These are phyloP conservation scores for Suhomyces bolitotheri DNA, from an alignment of 1,139 yeast species.

Conservation along the genomic window DNA sequence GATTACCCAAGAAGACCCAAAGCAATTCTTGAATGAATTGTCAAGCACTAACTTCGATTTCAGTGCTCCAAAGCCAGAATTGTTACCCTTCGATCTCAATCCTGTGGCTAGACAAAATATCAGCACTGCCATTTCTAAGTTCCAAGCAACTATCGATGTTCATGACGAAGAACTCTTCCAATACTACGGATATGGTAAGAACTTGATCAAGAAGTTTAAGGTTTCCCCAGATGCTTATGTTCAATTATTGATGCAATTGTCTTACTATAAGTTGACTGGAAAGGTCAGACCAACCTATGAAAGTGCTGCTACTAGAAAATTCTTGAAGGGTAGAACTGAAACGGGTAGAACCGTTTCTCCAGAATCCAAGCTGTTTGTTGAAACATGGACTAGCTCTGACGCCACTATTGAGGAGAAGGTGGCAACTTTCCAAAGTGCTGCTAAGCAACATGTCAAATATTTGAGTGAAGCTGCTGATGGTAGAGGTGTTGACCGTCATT, in stretches of 20 bases:
- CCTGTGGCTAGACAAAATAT: slow-evolving; percentile 56
- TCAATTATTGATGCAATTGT: slow-evolving; percentile 75
- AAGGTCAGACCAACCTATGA: slow-evolving; percentile 89
- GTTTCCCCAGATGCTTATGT: slow-evolving; percentile 77
- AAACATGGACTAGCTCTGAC: slow-evolving; percentile 67
- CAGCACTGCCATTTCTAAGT: slow-evolving; percentile 54
- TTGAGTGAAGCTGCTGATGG: slow-evolving; percentile 82
- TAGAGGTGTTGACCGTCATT: slow-evolving; percentile 89
- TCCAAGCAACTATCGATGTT: slow-evolving; percentile 50
- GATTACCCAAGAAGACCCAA: slow-evolving; percentile 48
- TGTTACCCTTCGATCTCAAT: slow-evolving; percentile 48
- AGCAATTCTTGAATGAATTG: slow-evolving; percentile 29
- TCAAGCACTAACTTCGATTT: slow-evolving; percentile 19
- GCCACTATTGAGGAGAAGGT: slow-evolving; percentile 61
- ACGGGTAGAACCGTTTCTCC: slow-evolving; percentile 86
- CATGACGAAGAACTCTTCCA: slow-evolving; percentile 70
- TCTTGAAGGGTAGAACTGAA: slow-evolving; percentile 92
- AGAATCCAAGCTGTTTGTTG: slow-evolving; percentile 72
- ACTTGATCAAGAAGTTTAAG: slow-evolving; percentile 65
- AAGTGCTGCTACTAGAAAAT: slow-evolving; percentile 91
- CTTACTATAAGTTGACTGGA: slow-evolving; percentile 79
- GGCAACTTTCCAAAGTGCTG: slow-evolving; percentile 69
- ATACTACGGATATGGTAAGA: slow-evolving; percentile 71
- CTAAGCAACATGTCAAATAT: slow-evolving; percentile 73
- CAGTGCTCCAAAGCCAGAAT: slow-evolving; percentile 23